phyloP scores from a whole-genome alignment of 2,329 filamentous ascomycete genomes.

The Daldinia sp. region DNA sequence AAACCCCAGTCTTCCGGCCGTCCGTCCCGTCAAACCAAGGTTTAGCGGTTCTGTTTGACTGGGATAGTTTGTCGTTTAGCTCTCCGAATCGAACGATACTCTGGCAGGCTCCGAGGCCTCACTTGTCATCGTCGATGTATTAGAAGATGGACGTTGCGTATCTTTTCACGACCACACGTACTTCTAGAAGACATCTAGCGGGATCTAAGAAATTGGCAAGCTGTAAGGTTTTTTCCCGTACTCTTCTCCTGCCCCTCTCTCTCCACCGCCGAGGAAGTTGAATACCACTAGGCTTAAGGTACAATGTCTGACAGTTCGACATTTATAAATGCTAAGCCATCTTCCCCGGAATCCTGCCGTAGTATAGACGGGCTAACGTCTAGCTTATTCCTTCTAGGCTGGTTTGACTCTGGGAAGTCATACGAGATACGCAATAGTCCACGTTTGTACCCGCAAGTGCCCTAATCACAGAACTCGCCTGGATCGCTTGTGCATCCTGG shows the following conservation, averaged over 20 bases:
- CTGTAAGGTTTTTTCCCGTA: neutral
- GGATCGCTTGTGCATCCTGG: conserved; percentile 14
- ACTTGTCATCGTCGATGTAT: neutral
- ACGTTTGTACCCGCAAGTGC: conserved; percentile 5
- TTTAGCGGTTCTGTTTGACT: conserved; percentile 19
- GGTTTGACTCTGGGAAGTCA: neutral
- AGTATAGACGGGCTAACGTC: neutral
- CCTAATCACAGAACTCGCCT: conserved; percentile 4
- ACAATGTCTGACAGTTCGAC: neutral
- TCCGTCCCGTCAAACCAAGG: conserved; percentile 2
- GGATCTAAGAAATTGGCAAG: neutral
- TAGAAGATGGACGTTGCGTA: neutral
- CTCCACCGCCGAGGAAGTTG: too few relatives aligned
- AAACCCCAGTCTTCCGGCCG: neutral
- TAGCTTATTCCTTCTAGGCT: conserved; percentile 4
- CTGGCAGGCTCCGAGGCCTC: neutral
- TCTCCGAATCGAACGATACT: neutral
- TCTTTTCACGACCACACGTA: neutral
- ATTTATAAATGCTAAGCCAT: neutral
- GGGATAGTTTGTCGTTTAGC: neutral
- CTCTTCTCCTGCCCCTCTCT: too few relatives aligned
- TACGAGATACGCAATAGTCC: neutral
- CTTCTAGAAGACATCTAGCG: neutral
- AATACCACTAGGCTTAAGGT: neutral
- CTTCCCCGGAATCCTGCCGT: neutral